Conservation (phyloP, 345 rosid species). For the Sonneratia alba region DNA sequence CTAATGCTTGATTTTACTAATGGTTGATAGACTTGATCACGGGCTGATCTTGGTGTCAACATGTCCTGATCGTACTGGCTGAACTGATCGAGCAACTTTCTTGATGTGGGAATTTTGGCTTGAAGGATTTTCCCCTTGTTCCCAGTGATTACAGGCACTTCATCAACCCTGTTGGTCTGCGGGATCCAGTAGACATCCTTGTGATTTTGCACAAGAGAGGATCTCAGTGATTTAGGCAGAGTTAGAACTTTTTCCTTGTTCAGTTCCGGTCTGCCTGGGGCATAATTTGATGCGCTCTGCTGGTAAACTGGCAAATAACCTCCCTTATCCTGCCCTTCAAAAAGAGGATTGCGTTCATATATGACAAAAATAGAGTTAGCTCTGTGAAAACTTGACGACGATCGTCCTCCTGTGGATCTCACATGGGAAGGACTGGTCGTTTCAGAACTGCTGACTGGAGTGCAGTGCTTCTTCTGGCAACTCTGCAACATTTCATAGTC, state of each 20-base stretch:
- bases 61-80: slow-evolving; percentile 36
- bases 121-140: slow-evolving; percentile 12
- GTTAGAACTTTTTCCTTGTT: slow-evolving; percentile 20
- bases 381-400: slow-evolving; percentile 25
- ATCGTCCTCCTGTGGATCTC: slow-evolving; percentile 22
- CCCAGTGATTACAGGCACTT: slow-evolving; percentile 10
- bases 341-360: slow-evolving; percentile 49
- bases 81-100: slow-evolving; percentile 37
- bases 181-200: slow-evolving; percentile 39
- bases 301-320: slow-evolving; percentile 15
- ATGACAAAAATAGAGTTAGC: slow-evolving; percentile 27
- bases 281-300: slow-evolving; percentile 13
- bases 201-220: slow-evolving; percentile 12
- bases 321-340: slow-evolving; percentile 29
- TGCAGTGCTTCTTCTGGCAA: slow-evolving; percentile 41
- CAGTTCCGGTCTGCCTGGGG: slow-evolving; percentile 7
- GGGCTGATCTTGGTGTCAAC: slow-evolving; percentile 17
- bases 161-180: slow-evolving; percentile 24
- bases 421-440: slow-evolving; percentile 25
- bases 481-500: slow-evolving; percentile 18
- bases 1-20: slow-evolving; percentile 25
- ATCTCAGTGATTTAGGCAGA: slow-evolving; percentile 13
- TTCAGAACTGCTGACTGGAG: slow-evolving; percentile 65
- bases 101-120: slow-evolving; percentile 22
- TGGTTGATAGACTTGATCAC: slow-evolving; percentile 19